Percentiles rank a stretch among this genome's conserved stretches.
These are phyloP conservation scores for Teunomyces aglyptinius DNA, from an alignment of 805 yeast species.

Conservation along the genomic window DNA sequence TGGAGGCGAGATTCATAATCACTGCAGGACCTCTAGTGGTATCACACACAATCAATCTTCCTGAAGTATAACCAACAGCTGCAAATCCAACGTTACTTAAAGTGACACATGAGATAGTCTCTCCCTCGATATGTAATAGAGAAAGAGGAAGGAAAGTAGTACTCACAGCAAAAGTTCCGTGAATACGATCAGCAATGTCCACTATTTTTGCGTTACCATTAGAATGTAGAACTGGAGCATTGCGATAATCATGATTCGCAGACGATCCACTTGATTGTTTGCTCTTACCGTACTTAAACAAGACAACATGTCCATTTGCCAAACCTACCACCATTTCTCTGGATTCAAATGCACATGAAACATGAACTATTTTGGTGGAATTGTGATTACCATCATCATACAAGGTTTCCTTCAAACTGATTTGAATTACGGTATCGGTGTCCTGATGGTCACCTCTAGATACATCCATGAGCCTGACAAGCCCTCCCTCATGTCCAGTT, in stretches of 20 bases:
- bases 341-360: constrained; percentile 77
- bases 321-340: constrained; percentile 72
- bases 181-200: constrained; percentile 55
- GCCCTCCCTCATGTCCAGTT: constrained; percentile 86
- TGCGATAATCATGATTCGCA: constrained; percentile 21
- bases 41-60: constrained; percentile 74
- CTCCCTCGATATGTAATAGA: constrained; percentile 23
- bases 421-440: constrained; percentile 29
- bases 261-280: constrained; percentile 22
- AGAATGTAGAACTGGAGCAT: constrained; percentile 29
- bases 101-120: constrained; percentile 55
- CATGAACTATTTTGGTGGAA: constrained; percentile 48
- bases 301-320: constrained; percentile 67
- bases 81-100: constrained; percentile 82
- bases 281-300: constrained; percentile 64
- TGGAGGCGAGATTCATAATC: constrained; percentile 42
- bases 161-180: constrained; percentile 33
- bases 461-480: constrained; percentile 80
- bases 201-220: constrained; percentile 39
- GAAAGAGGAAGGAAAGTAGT: constrained; percentile 34
- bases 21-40: constrained; percentile 70
- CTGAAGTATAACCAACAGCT: constrained; percentile 73
- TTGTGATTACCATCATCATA: constrained; percentile 27
- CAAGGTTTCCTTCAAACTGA: constrained; percentile 34
- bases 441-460: constrained; percentile 61